Evolutionary conservation across 2,329 filamentous ascomycete genomes (phyloP), one percentile per base, ranked within the genome.

Genomic region (Coleophoma crateriformis): DNA sequence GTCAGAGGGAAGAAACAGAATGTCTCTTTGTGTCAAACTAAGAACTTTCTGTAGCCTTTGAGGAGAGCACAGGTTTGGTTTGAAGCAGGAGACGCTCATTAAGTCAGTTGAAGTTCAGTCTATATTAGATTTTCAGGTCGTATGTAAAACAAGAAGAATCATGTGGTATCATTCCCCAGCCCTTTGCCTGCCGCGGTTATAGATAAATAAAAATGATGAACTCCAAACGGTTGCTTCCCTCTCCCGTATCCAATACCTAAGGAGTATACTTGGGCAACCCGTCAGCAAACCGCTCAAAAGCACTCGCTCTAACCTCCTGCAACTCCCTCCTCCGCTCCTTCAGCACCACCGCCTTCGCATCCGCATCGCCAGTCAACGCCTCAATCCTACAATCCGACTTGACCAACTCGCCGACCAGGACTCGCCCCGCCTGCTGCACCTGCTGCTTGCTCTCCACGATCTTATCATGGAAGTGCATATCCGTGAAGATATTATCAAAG

Each of bases 401-500:
- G 3, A 61, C 53, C 11, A 66, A 44, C 47, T 73, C 65, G 11
- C 55, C 50, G 6, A 59, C 51, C 15, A 75, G 46, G 4, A 58
- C 64, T 0, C 61, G 51, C 17, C 62, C 56, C 38, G 70, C 69
- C 41, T 65, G 58, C 7, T 68, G 55, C 2, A 71, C 64, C 51
- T 73, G 66, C 22, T 47, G 48, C 38, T 67, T 64, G 3, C 69
- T 73, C 14, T 66, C 59, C 56, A 76, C 72, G 51, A 82, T 75
- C 61, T 77, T 70, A 12, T 76, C 67, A 52, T 76, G 75, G 60
- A 79, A 77, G 3, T 68, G 68, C 66, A 75, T 71, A 50, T 80
- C 76, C 8, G 68, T 70, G 56, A 77, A 76, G 50, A 78, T 71
- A 45, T 78, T 79, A 56, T 80, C 74, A 55, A 79, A 79, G n/a